Conservation (phyloP, 805 yeast species). For the Cyberlindnera amylophila region DNA sequence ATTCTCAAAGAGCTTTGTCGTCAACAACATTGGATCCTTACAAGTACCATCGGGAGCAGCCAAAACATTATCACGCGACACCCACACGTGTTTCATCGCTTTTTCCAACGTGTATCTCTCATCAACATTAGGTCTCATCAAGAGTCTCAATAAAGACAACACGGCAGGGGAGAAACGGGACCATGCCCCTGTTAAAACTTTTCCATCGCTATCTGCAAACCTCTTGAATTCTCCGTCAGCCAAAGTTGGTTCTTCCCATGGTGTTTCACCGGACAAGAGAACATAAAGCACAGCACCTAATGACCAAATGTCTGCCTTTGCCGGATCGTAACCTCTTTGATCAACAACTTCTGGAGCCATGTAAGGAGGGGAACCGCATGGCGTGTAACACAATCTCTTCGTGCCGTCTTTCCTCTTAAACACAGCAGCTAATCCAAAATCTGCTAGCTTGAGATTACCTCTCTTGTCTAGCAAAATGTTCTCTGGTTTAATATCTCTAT, state of each 20-base stretch:
- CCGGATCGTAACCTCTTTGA: constrained; percentile 49
- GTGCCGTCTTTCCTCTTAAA: constrained; percentile 47
- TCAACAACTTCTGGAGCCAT: constrained; percentile 69
- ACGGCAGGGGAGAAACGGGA: constrained; percentile 44
- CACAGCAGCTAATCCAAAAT: constrained; percentile 70
- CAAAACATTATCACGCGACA: constrained; percentile 39
- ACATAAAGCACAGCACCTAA: constrained; percentile 64
- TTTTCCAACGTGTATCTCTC: constrained; percentile 39
- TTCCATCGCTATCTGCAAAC: constrained; percentile 44
- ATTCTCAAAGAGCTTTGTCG: constrained; percentile 47
- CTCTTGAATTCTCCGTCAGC: constrained; percentile 46
- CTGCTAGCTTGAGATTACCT: constrained; percentile 72
- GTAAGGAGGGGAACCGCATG: constrained; percentile 75
- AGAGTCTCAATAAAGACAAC: constrained; percentile 47
- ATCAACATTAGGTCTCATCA: constrained; percentile 46
- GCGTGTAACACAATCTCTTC: constrained; percentile 43
- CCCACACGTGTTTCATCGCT: constrained; percentile 56
- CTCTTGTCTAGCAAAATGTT: constrained; percentile 56
- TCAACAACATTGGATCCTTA: constrained; percentile 47
- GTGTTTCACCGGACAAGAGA: constrained; percentile 59
- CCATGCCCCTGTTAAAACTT: constrained; percentile 50
- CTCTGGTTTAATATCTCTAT: constrained; percentile 67
- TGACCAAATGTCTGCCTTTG: constrained; percentile 63
- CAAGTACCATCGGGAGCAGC: constrained; percentile 48
- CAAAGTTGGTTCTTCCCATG: constrained; percentile 64